These are phyloP conservation scores for Pyrus bretschneideri DNA, from an alignment of 306 rosid genomes.

Conservation along the genomic window DNA sequence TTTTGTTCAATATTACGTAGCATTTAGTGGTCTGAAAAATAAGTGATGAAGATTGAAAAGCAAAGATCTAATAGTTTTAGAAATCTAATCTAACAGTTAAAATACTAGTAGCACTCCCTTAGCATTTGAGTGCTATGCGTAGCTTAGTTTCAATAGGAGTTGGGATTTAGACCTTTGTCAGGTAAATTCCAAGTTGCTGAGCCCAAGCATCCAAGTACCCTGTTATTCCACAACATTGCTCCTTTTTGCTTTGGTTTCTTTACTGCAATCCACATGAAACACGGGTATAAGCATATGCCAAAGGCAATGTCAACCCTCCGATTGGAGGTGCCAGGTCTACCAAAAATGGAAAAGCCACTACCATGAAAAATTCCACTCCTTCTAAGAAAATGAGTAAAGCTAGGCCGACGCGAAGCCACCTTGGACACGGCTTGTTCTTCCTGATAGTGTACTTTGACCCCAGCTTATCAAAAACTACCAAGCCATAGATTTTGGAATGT, in stretches of 20 bases:
- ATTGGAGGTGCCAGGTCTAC: constrained; percentile 30
- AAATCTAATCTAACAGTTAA: no score
- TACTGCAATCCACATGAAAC: constrained; percentile 65
- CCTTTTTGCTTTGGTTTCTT: constrained; percentile 38
- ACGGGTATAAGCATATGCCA: constrained; percentile 56
- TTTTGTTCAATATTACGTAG: no score
- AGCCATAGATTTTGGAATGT: constrained; percentile 57
- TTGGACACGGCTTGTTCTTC: constrained; percentile 37
- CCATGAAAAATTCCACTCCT: constrained; percentile 35
- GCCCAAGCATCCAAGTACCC: constrained; percentile 45
- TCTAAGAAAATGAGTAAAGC: constrained; percentile 41
- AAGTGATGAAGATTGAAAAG: no score
- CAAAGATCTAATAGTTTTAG: no score
- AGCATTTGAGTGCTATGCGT: no score
- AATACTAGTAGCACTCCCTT: no score
- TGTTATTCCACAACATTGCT: constrained; percentile 28
- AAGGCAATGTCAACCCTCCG: constrained; percentile 52
- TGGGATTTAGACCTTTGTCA: constrained; percentile 35
- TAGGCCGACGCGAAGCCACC: constrained; percentile 15
- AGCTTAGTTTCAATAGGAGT: constrained; percentile 1
- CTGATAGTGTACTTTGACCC: constrained; percentile 32
- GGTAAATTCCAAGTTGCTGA: constrained; percentile 33
- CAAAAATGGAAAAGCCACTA: constrained; percentile 56
- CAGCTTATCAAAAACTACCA: constrained; percentile 55
- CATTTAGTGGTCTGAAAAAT: no score